phyloP scores from a whole-genome alignment of 345 rosid genomes.

The Corchorus olitorius region DNA sequence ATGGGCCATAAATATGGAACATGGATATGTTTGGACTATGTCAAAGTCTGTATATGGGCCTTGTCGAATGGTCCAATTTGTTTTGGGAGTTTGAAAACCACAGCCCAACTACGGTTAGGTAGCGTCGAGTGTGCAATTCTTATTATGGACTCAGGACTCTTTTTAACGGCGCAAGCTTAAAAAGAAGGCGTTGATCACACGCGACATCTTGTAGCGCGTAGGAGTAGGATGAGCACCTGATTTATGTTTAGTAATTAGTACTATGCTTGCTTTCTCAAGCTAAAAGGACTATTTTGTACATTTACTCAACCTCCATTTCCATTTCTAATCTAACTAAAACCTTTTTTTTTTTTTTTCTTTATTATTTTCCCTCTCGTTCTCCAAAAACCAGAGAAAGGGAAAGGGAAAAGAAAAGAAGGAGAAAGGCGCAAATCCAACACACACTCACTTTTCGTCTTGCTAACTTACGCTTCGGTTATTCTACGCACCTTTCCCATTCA shows the following conservation, averaged over 20 bases:
- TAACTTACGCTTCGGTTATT: not conserved
- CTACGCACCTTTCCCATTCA: not conserved
- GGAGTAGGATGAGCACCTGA: constrained; percentile 8
- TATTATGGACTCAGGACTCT: not conserved
- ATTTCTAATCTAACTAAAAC: not conserved
- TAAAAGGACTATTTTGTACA: constrained; percentile 8
- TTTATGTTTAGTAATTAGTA: not conserved
- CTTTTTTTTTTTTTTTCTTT: no score
- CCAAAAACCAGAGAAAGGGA: constrained; percentile 33
- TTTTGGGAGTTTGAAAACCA: constrained; percentile 2
- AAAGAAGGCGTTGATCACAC: not conserved
- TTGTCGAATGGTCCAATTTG: no score
- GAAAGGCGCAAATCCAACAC: constrained; percentile 23
- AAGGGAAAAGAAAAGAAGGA: not conserved
- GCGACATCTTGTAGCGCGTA: constrained; percentile 25
- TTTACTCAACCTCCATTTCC: constrained; percentile 3
- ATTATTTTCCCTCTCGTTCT: constrained; percentile 34
- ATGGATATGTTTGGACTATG: no score
- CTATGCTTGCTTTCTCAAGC: not conserved
- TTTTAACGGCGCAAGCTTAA: not conserved
- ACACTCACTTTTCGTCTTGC: constrained; percentile 10
- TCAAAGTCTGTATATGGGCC: no score
- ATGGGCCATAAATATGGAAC: no score
- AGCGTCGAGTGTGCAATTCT: no score
- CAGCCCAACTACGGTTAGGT: not conserved